A percentile compares a stretch with the other conserved stretches of the same genome.
Conservation (phyloP, 2,329 filamentous ascomycete genomes). For the Xylaria arbuscula region DNA sequence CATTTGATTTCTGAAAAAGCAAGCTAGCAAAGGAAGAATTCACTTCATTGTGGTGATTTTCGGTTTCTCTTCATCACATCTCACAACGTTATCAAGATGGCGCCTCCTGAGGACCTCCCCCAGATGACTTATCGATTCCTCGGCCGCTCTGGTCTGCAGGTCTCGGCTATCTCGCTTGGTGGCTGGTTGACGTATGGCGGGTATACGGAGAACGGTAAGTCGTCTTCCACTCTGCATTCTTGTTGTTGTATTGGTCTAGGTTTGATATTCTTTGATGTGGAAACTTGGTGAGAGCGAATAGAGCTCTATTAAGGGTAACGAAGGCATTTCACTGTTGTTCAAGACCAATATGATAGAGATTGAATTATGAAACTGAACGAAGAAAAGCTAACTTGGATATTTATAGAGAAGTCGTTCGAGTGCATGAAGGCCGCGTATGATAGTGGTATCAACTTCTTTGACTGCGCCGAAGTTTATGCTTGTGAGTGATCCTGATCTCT, state of each 20-base stretch:
- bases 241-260: not conserved
- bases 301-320: not conserved
- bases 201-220: constrained; percentile 73
- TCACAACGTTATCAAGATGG: constrained; percentile 23
- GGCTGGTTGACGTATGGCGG: constrained; percentile 81
- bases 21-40: not conserved
- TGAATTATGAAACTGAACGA: not conserved
- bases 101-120: constrained; percentile 39
- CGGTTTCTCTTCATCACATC: not conserved
- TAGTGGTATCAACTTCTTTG: constrained; percentile 71
- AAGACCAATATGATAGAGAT: not conserved
- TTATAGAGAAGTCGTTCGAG: constrained; percentile 66
- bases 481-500: constrained; percentile 32
- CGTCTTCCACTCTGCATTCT: not conserved
- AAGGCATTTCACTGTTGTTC: not conserved
- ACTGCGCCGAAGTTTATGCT: constrained; percentile 62
- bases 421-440: constrained; percentile 73
- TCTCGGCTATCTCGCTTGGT: constrained; percentile 77
- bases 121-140: constrained; percentile 42
- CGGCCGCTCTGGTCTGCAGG: constrained; percentile 77
- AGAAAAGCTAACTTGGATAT: constrained; percentile 10
- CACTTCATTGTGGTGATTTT: not conserved
- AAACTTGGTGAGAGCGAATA: not conserved
- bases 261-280: not conserved
- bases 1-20: not conserved